A percentile compares a stretch with the other conserved stretches of the same genome.
Conservation (phyloP, 2,329 filamentous ascomycete genomes). For the Alternaria dauci region DNA sequence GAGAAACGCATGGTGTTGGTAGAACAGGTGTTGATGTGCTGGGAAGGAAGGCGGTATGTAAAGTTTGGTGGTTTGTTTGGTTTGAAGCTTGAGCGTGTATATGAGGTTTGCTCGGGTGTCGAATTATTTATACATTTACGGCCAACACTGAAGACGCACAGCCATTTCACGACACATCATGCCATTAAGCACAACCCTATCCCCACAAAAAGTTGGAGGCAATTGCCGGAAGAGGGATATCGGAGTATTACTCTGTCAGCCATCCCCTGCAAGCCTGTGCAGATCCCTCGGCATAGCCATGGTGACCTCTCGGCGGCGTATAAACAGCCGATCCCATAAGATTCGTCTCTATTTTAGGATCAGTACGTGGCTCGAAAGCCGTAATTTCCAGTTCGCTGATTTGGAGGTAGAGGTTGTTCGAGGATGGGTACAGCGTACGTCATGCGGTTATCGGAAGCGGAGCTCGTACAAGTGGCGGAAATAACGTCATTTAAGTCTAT, state of each 20-base stretch:
- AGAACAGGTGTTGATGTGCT: neutral
- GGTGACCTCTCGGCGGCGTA: neutral
- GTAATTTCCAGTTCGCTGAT: neutral
- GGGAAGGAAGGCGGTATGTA: neutral
- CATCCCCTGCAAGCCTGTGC: neutral
- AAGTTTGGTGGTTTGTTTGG: neutral
- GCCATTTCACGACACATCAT: neutral
- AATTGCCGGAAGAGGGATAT: neutral
- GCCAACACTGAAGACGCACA: neutral
- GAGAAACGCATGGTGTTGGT: conserved; percentile 28
- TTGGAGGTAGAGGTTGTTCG: neutral
- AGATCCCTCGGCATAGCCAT: conserved; percentile 15
- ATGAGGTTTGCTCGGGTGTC: neutral
- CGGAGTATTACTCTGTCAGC: neutral
- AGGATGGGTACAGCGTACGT: neutral
- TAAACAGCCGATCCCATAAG: neutral
- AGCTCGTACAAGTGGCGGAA: neutral
- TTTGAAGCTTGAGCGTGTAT: neutral
- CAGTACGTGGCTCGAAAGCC: neutral
- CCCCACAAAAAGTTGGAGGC: neutral
- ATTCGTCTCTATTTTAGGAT: neutral
- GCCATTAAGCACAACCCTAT: neutral
- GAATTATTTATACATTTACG: neutral
- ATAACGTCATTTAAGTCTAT: neutral
- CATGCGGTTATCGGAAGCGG: neutral